These are phyloP conservation scores for Diospyros lotus DNA, from an alignment of 148 eudicot species.

Conservation along the genomic window DNA sequence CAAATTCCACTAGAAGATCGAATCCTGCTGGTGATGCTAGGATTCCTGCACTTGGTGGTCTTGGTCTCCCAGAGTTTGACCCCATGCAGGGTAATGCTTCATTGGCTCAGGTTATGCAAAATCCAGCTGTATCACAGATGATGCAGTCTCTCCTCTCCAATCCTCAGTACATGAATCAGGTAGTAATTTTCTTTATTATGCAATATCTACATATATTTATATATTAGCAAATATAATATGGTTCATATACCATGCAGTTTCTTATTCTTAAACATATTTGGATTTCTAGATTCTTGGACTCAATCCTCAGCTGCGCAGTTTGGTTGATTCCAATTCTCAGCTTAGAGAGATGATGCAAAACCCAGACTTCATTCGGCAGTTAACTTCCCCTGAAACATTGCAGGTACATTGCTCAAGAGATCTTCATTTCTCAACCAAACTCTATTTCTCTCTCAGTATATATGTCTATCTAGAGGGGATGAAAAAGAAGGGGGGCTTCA, in stretches of 20 bases:
- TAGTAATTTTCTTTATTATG: constrained; percentile 5
- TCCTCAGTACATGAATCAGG: constrained; percentile 47
- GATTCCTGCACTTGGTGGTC: constrained; percentile 25
- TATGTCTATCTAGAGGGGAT: background rate
- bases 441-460: background rate
- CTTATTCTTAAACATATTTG: background rate
- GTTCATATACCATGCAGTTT: background rate
- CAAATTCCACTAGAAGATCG: constrained; percentile 23
- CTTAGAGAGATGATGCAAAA: constrained; percentile 47
- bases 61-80: constrained; percentile 27
- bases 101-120: constrained; percentile 39
- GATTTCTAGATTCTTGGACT: constrained; percentile 21
- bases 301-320: constrained; percentile 30
- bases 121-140: constrained; percentile 44
- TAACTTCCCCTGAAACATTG: constrained; percentile 36
- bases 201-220: too few relatives aligned
- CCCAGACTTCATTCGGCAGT: constrained; percentile 40
- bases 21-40: constrained; percentile 28
- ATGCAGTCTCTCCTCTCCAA: constrained; percentile 40
- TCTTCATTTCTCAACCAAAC: background rate
- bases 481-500: background rate
- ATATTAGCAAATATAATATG: background rate
- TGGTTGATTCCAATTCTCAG: constrained; percentile 43
- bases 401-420: constrained; percentile 27
- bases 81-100: constrained; percentile 29